Percentiles rank a stretch among this genome's conserved stretches.
These are phyloP conservation scores for Beauveria scarabaeidicola DNA, from an alignment of 2,329 filamentous ascomycete species.

Conservation along the genomic window DNA sequence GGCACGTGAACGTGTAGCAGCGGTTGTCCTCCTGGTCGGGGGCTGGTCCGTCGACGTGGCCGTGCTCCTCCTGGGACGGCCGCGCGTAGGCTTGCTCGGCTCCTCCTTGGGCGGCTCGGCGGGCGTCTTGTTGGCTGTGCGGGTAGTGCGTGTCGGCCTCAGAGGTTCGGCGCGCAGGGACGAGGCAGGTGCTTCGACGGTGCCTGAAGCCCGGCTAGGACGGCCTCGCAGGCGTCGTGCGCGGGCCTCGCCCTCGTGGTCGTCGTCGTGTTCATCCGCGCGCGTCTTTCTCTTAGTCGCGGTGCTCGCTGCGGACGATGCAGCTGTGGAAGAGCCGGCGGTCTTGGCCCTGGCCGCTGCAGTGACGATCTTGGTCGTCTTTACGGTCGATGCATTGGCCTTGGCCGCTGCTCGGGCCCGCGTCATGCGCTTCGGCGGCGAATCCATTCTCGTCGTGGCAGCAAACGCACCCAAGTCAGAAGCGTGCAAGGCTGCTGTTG, in stretches of 20 bases:
- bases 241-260: slow-evolving; percentile 28
- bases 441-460: slow-evolving; percentile 39
- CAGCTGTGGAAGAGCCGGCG: slow-evolving; percentile 19
- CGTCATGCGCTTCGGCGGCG: slow-evolving; percentile 52
- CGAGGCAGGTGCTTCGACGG: slow-evolving; percentile 13
- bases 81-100: slow-evolving; percentile 29
- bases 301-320: slow-evolving; percentile 26
- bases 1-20: slow-evolving; percentile 14
- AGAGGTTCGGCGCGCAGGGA: slow-evolving; percentile 13
- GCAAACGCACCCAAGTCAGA: slow-evolving; percentile 13
- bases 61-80: slow-evolving; percentile 34
- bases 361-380: slow-evolving; percentile 39
- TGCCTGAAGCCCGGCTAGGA: slow-evolving; percentile 33
- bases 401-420: slow-evolving; percentile 39
- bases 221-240: slow-evolving; percentile 23
- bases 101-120: slow-evolving; percentile 18
- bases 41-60: slow-evolving; percentile 18
- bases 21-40: slow-evolving; percentile 14
- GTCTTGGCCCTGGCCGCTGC: slow-evolving; percentile 41
- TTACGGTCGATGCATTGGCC: slow-evolving; percentile 27
- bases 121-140: slow-evolving; percentile 20
- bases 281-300: slow-evolving; percentile 42
- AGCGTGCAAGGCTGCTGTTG: slow-evolving; percentile 5
- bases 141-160: slow-evolving; percentile 22
- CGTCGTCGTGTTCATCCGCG: slow-evolving; percentile 42